These are phyloP conservation scores for Diaporthe destruens DNA, from an alignment of 2,329 filamentous ascomycete species.

Conservation along the genomic window DNA sequence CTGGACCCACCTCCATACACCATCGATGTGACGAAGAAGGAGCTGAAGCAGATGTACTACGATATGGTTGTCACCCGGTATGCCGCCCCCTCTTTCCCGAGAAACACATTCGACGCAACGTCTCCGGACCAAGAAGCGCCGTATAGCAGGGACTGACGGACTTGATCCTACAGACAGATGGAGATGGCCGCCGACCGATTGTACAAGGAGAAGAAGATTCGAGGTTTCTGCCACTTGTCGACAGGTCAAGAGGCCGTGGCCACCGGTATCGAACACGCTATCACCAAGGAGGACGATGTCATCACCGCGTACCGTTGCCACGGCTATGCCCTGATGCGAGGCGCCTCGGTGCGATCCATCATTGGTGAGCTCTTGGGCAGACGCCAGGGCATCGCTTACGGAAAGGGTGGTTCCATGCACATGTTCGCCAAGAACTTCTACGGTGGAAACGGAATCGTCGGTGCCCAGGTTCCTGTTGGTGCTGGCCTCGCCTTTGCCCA, in stretches of 20 bases:
- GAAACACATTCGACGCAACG: conserved; percentile 15
- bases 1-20: conserved; percentile 96
- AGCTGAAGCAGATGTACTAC: conserved; percentile 98
- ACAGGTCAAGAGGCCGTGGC: conserved; percentile 98
- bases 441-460: conserved; percentile 98
- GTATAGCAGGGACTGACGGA: conserved; percentile 37
- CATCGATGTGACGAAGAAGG: conserved; percentile 93
- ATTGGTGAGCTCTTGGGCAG: conserved; percentile 96
- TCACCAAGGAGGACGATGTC: conserved; percentile 90
- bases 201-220: conserved; percentile 99
- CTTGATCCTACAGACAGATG: conserved; percentile 79
- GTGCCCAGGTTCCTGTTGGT: conserved; percentile 97
- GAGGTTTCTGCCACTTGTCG: conserved; percentile 99
- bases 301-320: conserved; percentile 99
- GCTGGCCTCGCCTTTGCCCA: conserved; percentile 97
- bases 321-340: conserved; percentile 97
- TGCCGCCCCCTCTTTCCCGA: conserved; percentile 49
- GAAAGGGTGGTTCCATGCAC: conserved; percentile 99
- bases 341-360: conserved; percentile 89
- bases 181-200: conserved; percentile 99
- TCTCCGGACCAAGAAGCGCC: neutral
- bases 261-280: conserved; percentile 95
- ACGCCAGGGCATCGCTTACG: conserved; percentile 96
- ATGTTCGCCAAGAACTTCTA: conserved; percentile 99
- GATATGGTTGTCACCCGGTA: conserved; percentile 97